These are phyloP conservation scores for Kockovaella imperatae DNA, from an alignment of 768 basidiomycete genomes.

Conservation along the genomic window DNA sequence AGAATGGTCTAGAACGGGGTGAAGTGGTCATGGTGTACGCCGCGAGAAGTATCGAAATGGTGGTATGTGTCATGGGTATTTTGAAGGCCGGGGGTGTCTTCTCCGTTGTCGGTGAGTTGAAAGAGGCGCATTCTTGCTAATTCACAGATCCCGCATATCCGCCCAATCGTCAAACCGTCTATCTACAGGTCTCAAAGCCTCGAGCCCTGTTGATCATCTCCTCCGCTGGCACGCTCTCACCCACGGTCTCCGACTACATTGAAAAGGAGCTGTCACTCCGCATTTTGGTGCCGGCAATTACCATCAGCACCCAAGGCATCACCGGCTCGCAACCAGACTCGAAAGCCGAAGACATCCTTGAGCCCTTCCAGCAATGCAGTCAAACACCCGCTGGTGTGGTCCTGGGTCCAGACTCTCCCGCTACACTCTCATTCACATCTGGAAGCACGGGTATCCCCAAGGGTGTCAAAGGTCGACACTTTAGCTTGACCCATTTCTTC, in stretches of 20 bases:
- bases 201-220: constrained; percentile 83
- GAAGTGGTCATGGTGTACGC: constrained; percentile 99
- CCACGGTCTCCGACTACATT: constrained; percentile 77
- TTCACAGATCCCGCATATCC: constrained; percentile 88
- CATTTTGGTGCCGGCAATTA: constrained; percentile 81
- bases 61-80: constrained; percentile 93
- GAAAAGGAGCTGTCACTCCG: constrained; percentile 70
- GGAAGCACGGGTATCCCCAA: constrained; percentile 98
- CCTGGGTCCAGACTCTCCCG: constrained; percentile 91
- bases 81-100: constrained; percentile 94
- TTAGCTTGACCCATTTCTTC: constrained; percentile 96
- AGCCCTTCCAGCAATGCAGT: constrained; percentile 52
- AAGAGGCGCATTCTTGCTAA: not conserved
- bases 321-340: constrained; percentile 53
- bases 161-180: constrained; percentile 80
- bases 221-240: constrained; percentile 73
- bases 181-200: constrained; percentile 85
- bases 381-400: constrained; percentile 69
- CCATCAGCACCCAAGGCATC: constrained; percentile 59
- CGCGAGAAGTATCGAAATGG: constrained; percentile 88
- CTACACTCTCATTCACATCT: constrained; percentile 90
- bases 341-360: constrained; percentile 55
- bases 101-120: constrained; percentile 78
- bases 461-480: constrained; percentile 92
- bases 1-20: constrained; percentile 76